phyloP scores from a whole-genome alignment of 2,329 filamentous ascomycete genomes.

The Colletotrichum tabaci region DNA sequence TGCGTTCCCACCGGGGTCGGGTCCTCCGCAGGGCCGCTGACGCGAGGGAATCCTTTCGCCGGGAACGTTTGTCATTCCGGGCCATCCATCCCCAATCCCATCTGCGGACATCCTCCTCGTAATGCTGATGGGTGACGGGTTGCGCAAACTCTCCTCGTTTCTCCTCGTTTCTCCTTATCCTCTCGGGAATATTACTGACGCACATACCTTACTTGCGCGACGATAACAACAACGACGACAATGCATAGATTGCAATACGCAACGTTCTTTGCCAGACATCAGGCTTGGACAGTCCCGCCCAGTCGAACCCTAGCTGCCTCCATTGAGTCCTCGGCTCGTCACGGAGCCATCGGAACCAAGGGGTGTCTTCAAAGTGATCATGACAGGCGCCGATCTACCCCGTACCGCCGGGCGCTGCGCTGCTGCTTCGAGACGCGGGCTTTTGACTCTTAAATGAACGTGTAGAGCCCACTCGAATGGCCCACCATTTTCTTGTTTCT shows the following conservation, averaged over 20 bases:
- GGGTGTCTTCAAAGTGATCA: not conserved
- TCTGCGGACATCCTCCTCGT: not conserved
- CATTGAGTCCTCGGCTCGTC: not conserved
- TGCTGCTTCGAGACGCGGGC: not conserved
- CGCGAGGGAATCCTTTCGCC: not conserved
- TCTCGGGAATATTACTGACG: too few species aligned
- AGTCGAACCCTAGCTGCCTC: not conserved
- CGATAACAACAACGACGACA: too few species aligned
- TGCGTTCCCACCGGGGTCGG: not conserved
- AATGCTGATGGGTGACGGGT: too few species aligned
- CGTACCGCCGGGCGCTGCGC: too few species aligned
- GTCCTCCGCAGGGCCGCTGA: not conserved
- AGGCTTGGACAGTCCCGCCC: not conserved
- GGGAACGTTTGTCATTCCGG: not conserved
- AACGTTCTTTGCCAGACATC: too few species aligned
- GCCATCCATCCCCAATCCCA: not conserved
- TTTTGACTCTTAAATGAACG: too few species aligned
- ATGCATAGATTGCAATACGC: too few species aligned
- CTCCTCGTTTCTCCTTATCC: not conserved
- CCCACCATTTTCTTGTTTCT: too few species aligned
- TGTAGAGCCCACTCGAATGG: too few species aligned
- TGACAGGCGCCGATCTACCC: too few species aligned
- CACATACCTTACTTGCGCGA: not conserved
- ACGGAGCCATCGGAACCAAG: not conserved
- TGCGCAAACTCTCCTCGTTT: too few species aligned